Evolutionary conservation across 140 eudicot genomes (phyloP).

Genomic region (Senecio squalidus): DNA sequence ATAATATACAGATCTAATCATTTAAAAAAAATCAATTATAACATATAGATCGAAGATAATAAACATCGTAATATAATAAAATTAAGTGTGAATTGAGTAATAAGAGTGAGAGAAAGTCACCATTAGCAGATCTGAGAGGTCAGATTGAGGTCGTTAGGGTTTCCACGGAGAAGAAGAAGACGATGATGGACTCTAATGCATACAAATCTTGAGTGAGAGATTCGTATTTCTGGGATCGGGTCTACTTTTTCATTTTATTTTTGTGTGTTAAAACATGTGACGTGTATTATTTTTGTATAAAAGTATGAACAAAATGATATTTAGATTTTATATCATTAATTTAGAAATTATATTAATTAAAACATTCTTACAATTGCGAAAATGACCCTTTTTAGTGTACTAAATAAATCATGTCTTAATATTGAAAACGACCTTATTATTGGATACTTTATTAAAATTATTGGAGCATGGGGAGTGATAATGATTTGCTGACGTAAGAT

Average conservation of each 20-base stretch:
- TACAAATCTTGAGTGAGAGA: no score
- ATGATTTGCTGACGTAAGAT: no score
- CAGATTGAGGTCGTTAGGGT: constrained; percentile 33
- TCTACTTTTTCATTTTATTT: constrained; percentile 21
- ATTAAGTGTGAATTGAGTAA: background rate
- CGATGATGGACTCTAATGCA: constrained; percentile 26
- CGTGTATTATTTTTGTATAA: no score
- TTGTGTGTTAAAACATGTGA: background rate
- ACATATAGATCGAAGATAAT: constrained; percentile 5
- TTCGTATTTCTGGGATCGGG: constrained; percentile 14
- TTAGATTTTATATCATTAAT: no score
- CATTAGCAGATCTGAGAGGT: constrained; percentile 17
- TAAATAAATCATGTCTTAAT: no score
- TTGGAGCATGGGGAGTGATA: no score
- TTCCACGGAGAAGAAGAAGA: constrained; percentile 34
- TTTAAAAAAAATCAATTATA: background rate
- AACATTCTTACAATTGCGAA: no score
- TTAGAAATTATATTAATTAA: no score
- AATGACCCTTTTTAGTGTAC: no score
- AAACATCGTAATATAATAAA: background rate
- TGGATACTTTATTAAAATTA: no score
- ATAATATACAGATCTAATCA: constrained; percentile 21
- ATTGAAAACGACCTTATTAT: no score
- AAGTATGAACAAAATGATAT: no score
- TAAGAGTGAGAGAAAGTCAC: constrained; percentile 12